Percentiles rank a stretch among this genome's conserved stretches.
Conservation (phyloP, 768 basidiomycete species). For the Podaxis mareebaensis region DNA sequence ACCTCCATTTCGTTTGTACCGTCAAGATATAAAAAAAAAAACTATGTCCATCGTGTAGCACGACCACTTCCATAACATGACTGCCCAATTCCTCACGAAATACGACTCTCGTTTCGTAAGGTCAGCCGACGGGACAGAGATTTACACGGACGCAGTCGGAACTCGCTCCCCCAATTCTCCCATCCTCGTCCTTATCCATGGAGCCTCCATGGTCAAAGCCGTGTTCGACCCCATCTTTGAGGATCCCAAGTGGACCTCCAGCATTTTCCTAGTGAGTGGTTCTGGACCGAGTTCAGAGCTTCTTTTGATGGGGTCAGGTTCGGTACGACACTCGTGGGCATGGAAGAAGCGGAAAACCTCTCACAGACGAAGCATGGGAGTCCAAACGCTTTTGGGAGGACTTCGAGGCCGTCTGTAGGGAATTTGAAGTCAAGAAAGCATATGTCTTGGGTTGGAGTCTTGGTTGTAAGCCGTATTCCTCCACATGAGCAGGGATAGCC, state of each 20-base stretch:
- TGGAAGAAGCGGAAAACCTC: constrained; percentile 31
- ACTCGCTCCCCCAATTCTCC: constrained; percentile 28
- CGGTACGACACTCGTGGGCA: constrained; percentile 35
- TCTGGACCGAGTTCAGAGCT: neutral
- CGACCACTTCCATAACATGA: neutral
- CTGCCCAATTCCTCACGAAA: neutral
- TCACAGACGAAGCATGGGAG: constrained; percentile 25
- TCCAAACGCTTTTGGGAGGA: constrained; percentile 31
- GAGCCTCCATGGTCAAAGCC: constrained; percentile 28
- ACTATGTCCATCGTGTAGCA: no score
- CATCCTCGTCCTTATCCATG: constrained; percentile 37
- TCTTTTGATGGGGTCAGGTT: neutral
- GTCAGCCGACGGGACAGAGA: constrained; percentile 35
- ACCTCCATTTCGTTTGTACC: no score
- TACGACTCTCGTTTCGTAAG: constrained; percentile 8
- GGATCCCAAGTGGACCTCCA: constrained; percentile 27
- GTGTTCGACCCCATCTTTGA: constrained; percentile 35
- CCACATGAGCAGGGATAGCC: no score
- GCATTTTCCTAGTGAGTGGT: constrained; percentile 24
- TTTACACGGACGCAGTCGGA: constrained; percentile 36
- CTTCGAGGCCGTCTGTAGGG: constrained; percentile 31
- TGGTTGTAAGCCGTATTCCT: neutral
- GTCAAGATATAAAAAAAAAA: no score
- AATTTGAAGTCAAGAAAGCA: constrained; percentile 29
- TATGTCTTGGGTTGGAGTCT: constrained; percentile 36